Percentiles rank a stretch among this genome's conserved stretches.
phyloP scores from a whole-genome alignment of 2,329 filamentous ascomycete genomes.

The Fusarium sp. region DNA sequence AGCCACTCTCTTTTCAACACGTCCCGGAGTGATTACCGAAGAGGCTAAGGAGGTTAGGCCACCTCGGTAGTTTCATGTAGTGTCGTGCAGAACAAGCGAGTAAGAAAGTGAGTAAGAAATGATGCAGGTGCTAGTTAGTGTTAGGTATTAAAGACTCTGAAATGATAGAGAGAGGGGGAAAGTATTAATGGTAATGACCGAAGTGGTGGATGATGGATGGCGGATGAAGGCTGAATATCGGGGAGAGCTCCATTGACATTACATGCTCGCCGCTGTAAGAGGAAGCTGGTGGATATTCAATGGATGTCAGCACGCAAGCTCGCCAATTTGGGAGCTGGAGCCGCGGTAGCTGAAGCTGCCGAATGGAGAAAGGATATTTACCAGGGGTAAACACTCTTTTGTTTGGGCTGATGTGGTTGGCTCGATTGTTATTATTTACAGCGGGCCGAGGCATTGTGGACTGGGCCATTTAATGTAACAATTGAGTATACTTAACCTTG shows the following conservation, averaged over 20 bases:
- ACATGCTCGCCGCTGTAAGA: conserved; percentile 18
- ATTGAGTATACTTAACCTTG: neutral
- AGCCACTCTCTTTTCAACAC: conserved; percentile 37
- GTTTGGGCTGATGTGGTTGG: conserved; percentile 14
- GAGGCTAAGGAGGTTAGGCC: conserved; percentile 21
- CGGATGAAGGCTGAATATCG: neutral
- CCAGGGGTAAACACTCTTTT: conserved; percentile 32
- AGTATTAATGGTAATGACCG: neutral
- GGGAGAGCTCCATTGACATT: neutral
- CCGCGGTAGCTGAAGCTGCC: conserved; percentile 30
- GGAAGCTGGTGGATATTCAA: conserved; percentile 20
- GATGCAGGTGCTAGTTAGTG: neutral
- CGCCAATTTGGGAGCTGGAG: conserved; percentile 29
- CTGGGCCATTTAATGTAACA: conserved; percentile 10
- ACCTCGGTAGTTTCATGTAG: conserved; percentile 35
- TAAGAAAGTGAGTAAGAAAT: neutral
- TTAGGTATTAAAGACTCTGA: neutral
- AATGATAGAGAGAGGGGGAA: neutral
- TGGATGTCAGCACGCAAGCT: conserved; percentile 26
- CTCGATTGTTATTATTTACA: conserved; percentile 15
- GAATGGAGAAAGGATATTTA: conserved; percentile 23
- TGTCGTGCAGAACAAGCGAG: conserved; percentile 19
- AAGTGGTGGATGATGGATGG: neutral
- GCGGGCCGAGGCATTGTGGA: conserved; percentile 34
- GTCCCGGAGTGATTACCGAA: conserved; percentile 34